A percentile compares a stretch with the other conserved stretches of the same genome.
Evolutionary conservation across 2,329 filamentous ascomycete species (phyloP).

Genomic region (Coleophoma cylindrospora): DNA sequence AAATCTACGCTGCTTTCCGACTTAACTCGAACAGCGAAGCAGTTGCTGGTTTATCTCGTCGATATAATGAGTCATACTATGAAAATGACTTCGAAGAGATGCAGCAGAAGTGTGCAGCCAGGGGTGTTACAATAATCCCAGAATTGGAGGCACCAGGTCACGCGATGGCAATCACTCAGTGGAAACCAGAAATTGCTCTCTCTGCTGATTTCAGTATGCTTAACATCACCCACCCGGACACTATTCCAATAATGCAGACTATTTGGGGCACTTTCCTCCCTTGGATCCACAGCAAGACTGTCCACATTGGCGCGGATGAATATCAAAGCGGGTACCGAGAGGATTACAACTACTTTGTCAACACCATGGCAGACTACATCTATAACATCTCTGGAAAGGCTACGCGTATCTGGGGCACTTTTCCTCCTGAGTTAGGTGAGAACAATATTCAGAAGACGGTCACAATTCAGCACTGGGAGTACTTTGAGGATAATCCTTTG

Average conservation of each 20-base stretch:
- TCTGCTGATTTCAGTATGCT: constrained; percentile 41
- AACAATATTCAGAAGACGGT: constrained; percentile 29
- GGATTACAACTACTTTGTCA: too few species aligned
- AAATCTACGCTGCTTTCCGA: constrained; percentile 50
- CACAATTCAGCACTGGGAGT: constrained; percentile 51
- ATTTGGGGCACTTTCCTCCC: constrained; percentile 48
- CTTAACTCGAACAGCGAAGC: constrained; percentile 42
- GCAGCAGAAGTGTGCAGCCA: constrained; percentile 26
- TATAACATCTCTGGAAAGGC: too few species aligned
- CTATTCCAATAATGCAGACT: constrained; percentile 44
- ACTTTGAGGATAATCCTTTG: constrained; percentile 44
- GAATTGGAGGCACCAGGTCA: constrained; percentile 58
- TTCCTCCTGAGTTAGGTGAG: too few species aligned
- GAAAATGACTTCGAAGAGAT: too few species aligned
- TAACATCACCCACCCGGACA: constrained; percentile 49
- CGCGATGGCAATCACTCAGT: constrained; percentile 49
- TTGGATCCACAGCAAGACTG: constrained; percentile 50
- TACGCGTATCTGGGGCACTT: too few species aligned
- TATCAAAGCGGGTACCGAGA: constrained; percentile 31
- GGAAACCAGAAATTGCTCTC: constrained; percentile 52
- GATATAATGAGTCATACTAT: too few species aligned
- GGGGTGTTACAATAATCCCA: constrained; percentile 52
- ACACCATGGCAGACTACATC: too few species aligned
- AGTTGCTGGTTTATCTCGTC: constrained; percentile 33
- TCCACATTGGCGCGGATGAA: constrained; percentile 52